Base-by-base conservation (phyloP, 164 flowering plant species). In the Echeveria elegans region DNA sequence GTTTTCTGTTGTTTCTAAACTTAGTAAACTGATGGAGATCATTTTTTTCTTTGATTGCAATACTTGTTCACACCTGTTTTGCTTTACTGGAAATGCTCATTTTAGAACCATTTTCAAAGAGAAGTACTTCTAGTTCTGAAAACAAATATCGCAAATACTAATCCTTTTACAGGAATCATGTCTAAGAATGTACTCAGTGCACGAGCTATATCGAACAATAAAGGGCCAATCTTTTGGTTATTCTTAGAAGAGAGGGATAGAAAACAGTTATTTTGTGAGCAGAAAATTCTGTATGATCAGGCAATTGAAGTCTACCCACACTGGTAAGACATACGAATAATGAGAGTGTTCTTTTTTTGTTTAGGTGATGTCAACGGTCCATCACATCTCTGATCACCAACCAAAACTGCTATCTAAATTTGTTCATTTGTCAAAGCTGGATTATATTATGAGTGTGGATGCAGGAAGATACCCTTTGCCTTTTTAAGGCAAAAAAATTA, bases 361-460 rank as follows among this genome's bases (percentile, higher is more conserved):
- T 56, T 12, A 56, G 61, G 32, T 56, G 61, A 56, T 56, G 61
- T 56, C 61, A 56, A 14, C 14, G 5, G 5, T 53, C 12, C 24
- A 29, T 53, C 59, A 53, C n/a, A n/a, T 53, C 24, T 24, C 59
- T 53, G 31, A 53, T 53, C 59, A 53, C 59, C 59, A 53, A 56
- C 61, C 32, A 56, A 28, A 56, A 26, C 61, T 11, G 32, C 19
- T 28, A 14, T 28, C 61, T 12, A 6, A 56, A 14, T 12, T 56
- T 26, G 61, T 14, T 14, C 61, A 11, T 56, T 56, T 56, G 61
- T 56, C 61, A 56, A 56, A 56, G 61, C 32, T 56, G 4, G 23
- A 2, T 56, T 15, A 28, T 2, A 26, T 56, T 15, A 16, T 28
- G 61, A 0, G 61, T 56, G 61, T 56, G 61, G 61, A 56, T 26